phyloP scores from a whole-genome alignment of 176 grass and related monocot genomes.

The Stipa capillata region DNA sequence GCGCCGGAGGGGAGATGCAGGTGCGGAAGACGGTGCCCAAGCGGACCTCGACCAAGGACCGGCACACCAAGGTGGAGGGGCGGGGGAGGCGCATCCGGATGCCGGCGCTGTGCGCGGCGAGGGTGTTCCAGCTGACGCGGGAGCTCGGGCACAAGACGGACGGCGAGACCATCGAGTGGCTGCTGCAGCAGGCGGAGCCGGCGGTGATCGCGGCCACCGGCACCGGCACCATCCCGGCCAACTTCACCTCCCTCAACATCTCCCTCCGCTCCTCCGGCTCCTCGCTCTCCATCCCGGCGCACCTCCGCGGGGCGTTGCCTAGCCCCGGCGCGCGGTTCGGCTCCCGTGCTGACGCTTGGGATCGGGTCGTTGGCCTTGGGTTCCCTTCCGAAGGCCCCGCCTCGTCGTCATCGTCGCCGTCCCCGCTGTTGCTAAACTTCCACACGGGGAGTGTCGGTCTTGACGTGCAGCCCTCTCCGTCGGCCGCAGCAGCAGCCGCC shows the following conservation, averaged over 20 bases:
- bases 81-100: constrained; percentile 87
- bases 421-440: constrained; percentile 76
- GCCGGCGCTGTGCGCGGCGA: constrained; percentile 85
- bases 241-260: constrained; percentile 98
- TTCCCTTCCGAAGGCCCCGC: constrained; percentile 56
- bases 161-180: constrained; percentile 98
- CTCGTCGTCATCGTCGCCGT: constrained; percentile 58
- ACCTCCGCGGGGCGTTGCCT: constrained; percentile 46
- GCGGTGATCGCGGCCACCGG: constrained; percentile 94
- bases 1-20: constrained; percentile 23
- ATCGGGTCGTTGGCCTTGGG: constrained; percentile 45
- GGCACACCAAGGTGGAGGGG: constrained; percentile 95
- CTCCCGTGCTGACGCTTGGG: constrained; percentile 48
- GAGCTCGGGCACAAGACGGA: constrained; percentile 98
- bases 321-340: constrained; percentile 22
- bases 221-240: constrained; percentile 91
- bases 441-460: constrained; percentile 68
- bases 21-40: constrained; percentile 58
- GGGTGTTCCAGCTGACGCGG: constrained; percentile 92
- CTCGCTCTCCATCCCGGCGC: constrained; percentile 61
- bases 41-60: constrained; percentile 79
- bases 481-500: constrained; percentile 33
- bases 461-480: constrained; percentile 60
- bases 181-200: constrained; percentile 94
- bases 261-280: constrained; percentile 90